These are phyloP conservation scores for Lepidium africanum DNA, from an alignment of 345 rosid species.

Conservation along the genomic window DNA sequence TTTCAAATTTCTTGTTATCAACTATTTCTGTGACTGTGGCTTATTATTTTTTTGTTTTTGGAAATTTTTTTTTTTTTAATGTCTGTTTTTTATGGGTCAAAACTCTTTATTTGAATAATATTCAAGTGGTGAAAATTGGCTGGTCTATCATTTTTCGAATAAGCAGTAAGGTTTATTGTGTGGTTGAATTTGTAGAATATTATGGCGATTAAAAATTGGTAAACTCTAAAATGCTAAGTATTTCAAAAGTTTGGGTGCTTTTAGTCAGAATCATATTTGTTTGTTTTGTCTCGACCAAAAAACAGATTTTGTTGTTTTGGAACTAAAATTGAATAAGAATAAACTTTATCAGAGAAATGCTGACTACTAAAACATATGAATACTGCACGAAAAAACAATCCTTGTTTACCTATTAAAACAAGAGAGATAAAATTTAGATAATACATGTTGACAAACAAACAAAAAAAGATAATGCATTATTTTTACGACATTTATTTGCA, in stretches of 20 bases:
- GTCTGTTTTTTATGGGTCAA: not conserved
- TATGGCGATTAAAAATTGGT: not conserved
- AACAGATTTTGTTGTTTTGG: not conserved
- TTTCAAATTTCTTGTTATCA: not conserved
- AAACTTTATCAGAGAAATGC: too few species aligned
- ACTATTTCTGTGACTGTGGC: not conserved
- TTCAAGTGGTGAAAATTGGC: not conserved
- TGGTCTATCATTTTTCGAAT: too few species aligned
- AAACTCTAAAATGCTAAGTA: not conserved
- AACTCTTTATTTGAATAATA: not conserved
- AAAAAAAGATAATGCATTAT: too few species aligned
- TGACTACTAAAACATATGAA: too few species aligned
- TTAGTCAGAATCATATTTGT: not conserved
- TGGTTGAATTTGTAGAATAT: not conserved
- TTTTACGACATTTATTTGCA: not conserved
- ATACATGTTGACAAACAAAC: too few species aligned
- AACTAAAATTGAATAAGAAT: too few species aligned
- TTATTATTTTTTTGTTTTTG: constrained; percentile 16
- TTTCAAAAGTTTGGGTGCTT: not conserved
- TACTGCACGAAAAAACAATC: too few species aligned
- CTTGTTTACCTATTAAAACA: too few species aligned
- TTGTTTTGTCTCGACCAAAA: too few species aligned
- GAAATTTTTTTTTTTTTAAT: not conserved
- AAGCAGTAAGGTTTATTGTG: not conserved
- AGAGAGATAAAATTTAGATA: too few species aligned